Evolutionary conservation across 164 flowering plant genomes (phyloP), one percentile per base, ranked within the genome.

Genomic region (Chimonanthus praecox): DNA sequence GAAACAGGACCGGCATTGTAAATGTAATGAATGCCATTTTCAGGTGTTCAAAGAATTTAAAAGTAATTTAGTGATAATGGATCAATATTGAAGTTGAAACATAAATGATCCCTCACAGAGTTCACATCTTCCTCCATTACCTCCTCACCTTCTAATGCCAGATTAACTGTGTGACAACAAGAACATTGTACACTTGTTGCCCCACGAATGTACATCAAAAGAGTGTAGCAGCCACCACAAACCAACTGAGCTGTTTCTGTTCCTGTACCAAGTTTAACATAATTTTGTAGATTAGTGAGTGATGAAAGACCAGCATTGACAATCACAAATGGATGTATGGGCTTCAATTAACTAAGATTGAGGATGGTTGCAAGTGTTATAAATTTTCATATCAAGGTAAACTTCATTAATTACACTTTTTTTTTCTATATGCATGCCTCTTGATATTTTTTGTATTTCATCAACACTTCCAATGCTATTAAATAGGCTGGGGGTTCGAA

Each of bases 131-230:
- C 16, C 4, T 13, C 60, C 6, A 4, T 21, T 44, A 9, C 1
- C 47, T 21, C 3, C 6, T 66, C 83, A 92, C 97, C 97, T 88
- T 91, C 93, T 77, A 89, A 20, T 70, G 98, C 94, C 47, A 92
- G 88, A 77, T 89, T 92, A 71, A 92, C 80, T 2, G 98, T 92
- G 84, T 91, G 96, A 78, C 98, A 92, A 75, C 98, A 91, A 58
- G 98, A 91, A 75, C 98, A 92, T 72, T 89, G 94, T 7, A 92
- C 98, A 48, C 96, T 92, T 43, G 90, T 88, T 64, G 98, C 98
- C 54, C 98, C 96, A 21, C 96, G 91, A 49, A 89, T 89, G 85
- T 92, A 91, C 98, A 92, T 92, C 72, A 92, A 84, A 67, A 89
- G 82, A 51, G 94, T 91, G 77, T 89, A 91, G 80, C 98, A 92